A percentile compares a stretch with the other conserved stretches of the same genome.
phyloP scores from a whole-genome alignment of 1,139 yeast species.

The Yamadazyma aaseri region DNA sequence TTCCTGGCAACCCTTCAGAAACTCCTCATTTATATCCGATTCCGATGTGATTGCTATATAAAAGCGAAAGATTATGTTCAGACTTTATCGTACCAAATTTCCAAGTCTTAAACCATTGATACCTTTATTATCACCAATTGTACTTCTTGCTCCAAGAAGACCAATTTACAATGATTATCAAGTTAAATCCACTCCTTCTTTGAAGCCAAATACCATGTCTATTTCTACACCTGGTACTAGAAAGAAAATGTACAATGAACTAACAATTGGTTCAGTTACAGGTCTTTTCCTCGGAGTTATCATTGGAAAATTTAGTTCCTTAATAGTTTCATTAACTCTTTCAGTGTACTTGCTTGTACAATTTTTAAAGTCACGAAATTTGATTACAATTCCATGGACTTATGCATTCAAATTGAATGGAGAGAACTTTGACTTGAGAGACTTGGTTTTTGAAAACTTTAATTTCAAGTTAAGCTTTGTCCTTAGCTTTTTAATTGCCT shows the following conservation, averaged over 20 bases:
- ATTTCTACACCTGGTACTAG: slow-evolving; percentile 5
- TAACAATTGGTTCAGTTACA: slow-evolving; percentile 65
- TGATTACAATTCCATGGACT: slow-evolving; percentile 52
- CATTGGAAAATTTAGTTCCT: slow-evolving; percentile 63
- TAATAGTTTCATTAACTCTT: slow-evolving; percentile 53
- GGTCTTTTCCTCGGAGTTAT: slow-evolving; percentile 64
- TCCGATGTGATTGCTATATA: no score
- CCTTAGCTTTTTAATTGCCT: slow-evolving; percentile 61
- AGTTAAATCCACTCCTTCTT: background rate
- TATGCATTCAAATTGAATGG: slow-evolving; percentile 45
- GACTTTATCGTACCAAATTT: slow-evolving; percentile 1
- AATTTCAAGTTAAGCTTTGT: slow-evolving; percentile 64
- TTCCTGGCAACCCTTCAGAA: no score
- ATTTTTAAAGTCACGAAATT: slow-evolving; percentile 59
- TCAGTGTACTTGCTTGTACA: slow-evolving; percentile 53
- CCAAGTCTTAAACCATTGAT: slow-evolving; percentile 1
- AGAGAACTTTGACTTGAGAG: slow-evolving; percentile 47
- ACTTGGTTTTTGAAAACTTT: slow-evolving; percentile 58
- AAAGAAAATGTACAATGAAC: slow-evolving; percentile 51
- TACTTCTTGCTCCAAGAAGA: background rate
- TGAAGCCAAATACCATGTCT: background rate
- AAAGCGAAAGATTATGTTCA: no score
- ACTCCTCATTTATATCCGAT: no score
- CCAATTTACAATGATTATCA: background rate
- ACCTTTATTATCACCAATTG: background rate